Percentiles rank a stretch among this genome's conserved stretches.
Conservation (phyloP, 768 basidiomycete species). For the Russula sp. region DNA sequence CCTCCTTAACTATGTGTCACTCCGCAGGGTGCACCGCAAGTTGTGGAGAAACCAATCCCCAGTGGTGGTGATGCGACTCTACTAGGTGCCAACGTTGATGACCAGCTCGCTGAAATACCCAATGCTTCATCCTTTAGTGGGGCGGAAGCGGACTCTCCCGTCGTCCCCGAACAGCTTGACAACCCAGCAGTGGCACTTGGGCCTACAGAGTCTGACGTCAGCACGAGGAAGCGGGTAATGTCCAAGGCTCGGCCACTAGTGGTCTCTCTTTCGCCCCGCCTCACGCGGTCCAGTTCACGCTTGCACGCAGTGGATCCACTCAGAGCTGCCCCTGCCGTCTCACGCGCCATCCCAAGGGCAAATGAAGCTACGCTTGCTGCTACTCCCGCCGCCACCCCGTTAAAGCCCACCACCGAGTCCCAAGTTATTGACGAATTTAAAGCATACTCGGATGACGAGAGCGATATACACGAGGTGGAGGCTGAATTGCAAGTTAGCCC, state of each 20-base stretch:
- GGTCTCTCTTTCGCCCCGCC: not conserved
- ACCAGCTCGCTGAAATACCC: not conserved
- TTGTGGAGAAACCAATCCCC: not conserved
- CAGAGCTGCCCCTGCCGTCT: not conserved
- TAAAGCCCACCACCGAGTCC: not conserved
- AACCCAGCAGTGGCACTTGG: not conserved
- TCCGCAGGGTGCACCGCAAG: not conserved
- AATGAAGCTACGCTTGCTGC: not conserved
- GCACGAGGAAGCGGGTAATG: not conserved
- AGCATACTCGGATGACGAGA: conserved; percentile 7
- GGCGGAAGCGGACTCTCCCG: not conserved
- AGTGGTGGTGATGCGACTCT: not conserved
- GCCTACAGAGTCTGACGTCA: not conserved
- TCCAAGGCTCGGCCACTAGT: not conserved
- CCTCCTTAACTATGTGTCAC: too few species aligned
- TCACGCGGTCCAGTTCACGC: conserved; percentile 1
- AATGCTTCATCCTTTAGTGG: not conserved
- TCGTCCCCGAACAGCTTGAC: not conserved
- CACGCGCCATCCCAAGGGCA: not conserved
- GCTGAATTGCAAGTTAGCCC: not conserved
- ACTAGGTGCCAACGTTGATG: not conserved
- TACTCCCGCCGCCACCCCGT: not conserved
- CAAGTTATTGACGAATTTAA: conserved; percentile 7
- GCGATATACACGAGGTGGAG: conserved; percentile 16
- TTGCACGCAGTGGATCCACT: not conserved